Percentiles rank a stretch among this genome's conserved stretches.
Evolutionary conservation across 345 rosid species (phyloP).

Genomic region (Excoecaria agallocha): DNA sequence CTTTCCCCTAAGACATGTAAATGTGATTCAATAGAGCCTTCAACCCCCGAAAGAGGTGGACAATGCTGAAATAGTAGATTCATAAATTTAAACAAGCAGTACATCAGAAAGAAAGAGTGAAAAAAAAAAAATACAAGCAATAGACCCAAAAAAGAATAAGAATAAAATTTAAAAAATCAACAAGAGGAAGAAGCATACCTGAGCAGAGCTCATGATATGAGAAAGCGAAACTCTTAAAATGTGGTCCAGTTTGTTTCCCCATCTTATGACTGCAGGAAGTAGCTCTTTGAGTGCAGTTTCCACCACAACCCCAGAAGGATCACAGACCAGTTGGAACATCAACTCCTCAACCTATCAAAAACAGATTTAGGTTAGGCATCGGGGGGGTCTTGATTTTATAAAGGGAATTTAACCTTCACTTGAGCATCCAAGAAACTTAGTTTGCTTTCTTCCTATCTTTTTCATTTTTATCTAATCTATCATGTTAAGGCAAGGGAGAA

Average conservation of each 20-base stretch:
- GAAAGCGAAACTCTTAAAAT: conserved; percentile 73
- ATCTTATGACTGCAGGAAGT: conserved; percentile 74
- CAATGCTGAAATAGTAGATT: conserved; percentile 52
- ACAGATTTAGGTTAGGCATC: conserved; percentile 24
- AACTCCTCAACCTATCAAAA: conserved; percentile 83
- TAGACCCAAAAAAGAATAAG: background rate
- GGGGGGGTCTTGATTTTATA: conserved; percentile 17
- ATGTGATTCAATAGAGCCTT: conserved; percentile 89
- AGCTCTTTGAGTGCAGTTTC: conserved; percentile 80
- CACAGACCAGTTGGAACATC: conserved; percentile 89
- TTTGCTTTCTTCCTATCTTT: conserved; percentile 10
- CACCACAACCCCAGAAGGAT: conserved; percentile 93
- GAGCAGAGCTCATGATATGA: conserved; percentile 67
- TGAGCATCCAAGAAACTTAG: conserved; percentile 26
- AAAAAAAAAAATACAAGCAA: background rate
- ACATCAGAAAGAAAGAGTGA: conserved; percentile 4
- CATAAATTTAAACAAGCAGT: conserved; percentile 6
- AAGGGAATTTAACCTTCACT: conserved; percentile 4
- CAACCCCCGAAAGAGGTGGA: conserved; percentile 94
- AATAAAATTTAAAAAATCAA: no score
- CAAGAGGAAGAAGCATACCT: conserved; percentile 48
- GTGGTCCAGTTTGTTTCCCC: conserved; percentile 87
- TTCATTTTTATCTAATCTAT: conserved; percentile 30
- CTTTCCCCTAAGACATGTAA: conserved; percentile 88
- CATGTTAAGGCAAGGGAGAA: conserved; percentile 42